Conservation (phyloP, 805 yeast genomes). For the Hanseniaspora vineae region DNA sequence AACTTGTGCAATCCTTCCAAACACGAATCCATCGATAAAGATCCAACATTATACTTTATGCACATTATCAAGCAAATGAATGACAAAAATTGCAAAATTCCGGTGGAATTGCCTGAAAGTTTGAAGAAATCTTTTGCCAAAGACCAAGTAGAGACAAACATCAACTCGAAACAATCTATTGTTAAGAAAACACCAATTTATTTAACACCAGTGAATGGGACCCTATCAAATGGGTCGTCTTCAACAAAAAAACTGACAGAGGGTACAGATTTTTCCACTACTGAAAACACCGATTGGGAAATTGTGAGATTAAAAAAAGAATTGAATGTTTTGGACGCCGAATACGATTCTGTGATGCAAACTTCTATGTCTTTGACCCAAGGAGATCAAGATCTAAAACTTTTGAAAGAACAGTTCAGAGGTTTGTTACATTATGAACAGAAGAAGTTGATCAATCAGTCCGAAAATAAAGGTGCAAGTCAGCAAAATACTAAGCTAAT, state of each 20-base stretch:
- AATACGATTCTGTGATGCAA: slow-evolving; percentile 20
- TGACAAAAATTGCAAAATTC: slow-evolving; percentile 71
- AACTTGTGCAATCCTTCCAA: slow-evolving; percentile 86
- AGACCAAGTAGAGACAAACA: slow-evolving; percentile 62
- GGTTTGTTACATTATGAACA: slow-evolving; percentile 72
- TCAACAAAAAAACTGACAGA: slow-evolving; percentile 18
- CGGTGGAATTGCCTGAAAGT: slow-evolving; percentile 89
- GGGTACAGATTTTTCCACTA: slow-evolving; percentile 63
- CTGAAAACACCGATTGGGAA: slow-evolving; percentile 50
- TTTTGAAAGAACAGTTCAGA: slow-evolving; percentile 56
- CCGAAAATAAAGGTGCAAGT: slow-evolving; percentile 7
- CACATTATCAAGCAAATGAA: slow-evolving; percentile 83
- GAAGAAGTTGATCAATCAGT: slow-evolving; percentile 33
- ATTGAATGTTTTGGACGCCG: slow-evolving; percentile 58
- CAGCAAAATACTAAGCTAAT: slow-evolving; percentile 33
- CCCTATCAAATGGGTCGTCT: slow-evolving; percentile 17
- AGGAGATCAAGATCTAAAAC: slow-evolving; percentile 16
- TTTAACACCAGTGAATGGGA: slow-evolving; percentile 6
- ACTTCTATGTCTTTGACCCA: slow-evolving; percentile 14
- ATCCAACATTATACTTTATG: slow-evolving; percentile 77
- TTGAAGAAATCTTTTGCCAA: slow-evolving; percentile 84
- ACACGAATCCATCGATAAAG: slow-evolving; percentile 79
- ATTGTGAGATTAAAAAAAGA: slow-evolving; percentile 73
- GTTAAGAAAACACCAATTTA: slow-evolving; percentile 17
- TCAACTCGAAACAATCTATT: slow-evolving; percentile 42